phyloP scores from a whole-genome alignment of 2,329 filamentous ascomycete genomes.

The Arthrobotrys sinensis region DNA sequence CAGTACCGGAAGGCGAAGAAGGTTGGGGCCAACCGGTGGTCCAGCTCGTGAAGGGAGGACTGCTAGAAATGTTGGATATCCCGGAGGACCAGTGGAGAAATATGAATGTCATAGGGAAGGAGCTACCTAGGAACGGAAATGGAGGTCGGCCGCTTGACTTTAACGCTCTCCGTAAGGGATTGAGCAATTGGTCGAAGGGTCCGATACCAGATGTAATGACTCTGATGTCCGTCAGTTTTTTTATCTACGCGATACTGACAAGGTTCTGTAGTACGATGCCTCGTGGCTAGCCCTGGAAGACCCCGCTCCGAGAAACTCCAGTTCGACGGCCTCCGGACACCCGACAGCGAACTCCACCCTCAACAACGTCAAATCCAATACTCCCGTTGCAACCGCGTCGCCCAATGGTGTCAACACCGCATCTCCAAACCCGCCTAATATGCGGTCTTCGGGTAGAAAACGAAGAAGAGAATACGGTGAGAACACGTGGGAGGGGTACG shows the following conservation, averaged over 20 bases:
- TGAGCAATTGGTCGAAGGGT: constrained; percentile 58
- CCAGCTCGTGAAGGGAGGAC: constrained; percentile 52
- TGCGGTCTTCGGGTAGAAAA: constrained; percentile 53
- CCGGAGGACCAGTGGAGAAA: constrained; percentile 68
- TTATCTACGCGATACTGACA: constrained; percentile 37
- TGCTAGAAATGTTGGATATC: constrained; percentile 66
- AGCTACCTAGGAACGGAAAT: constrained; percentile 64
- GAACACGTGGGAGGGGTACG: constrained; percentile 66
- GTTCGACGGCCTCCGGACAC: constrained; percentile 42
- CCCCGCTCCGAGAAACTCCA: constrained; percentile 58
- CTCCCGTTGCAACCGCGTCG: constrained; percentile 42
- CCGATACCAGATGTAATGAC: constrained; percentile 58
- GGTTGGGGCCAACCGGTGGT: constrained; percentile 62
- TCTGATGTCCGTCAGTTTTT: not conserved
- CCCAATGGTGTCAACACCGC: constrained; percentile 55
- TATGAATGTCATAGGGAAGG: constrained; percentile 67
- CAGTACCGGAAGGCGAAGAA: constrained; percentile 61
- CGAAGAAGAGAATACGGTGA: constrained; percentile 58
- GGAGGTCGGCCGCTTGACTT: constrained; percentile 50
- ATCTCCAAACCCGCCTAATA: constrained; percentile 55
- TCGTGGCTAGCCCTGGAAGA: constrained; percentile 64
- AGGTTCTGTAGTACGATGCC: constrained; percentile 63
- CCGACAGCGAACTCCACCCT: constrained; percentile 42
- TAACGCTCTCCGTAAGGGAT: constrained; percentile 55
- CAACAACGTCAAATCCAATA: constrained; percentile 51